Evolutionary conservation across 1,139 yeast genomes (phyloP).

Genomic region (Scheffersomyces insectosa): DNA sequence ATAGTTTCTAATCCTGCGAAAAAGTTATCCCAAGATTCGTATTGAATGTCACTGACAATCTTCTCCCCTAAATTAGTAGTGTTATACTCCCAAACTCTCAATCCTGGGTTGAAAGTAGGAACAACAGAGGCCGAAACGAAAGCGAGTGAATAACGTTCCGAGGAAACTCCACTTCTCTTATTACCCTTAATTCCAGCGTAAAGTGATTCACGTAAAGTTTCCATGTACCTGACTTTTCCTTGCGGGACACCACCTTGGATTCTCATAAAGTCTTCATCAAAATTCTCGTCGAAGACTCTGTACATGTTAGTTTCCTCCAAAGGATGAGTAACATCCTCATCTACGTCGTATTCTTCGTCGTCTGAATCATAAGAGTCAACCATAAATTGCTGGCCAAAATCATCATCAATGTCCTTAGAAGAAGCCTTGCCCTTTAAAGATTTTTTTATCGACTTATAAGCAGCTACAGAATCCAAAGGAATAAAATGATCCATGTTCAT

Average conservation of each 20-base stretch:
- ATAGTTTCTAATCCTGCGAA: slow-evolving; percentile 46
- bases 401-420: slow-evolving; percentile 5
- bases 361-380: slow-evolving; percentile 12
- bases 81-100: slow-evolving; percentile 86
- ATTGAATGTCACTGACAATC: slow-evolving; percentile 14
- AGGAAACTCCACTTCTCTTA: slow-evolving; percentile 42
- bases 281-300: slow-evolving; percentile 7
- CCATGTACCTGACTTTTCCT: slow-evolving; percentile 64
- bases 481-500: slow-evolving; percentile 87
- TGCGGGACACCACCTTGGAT: slow-evolving; percentile 62
- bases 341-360: slow-evolving; percentile 10
- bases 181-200: slow-evolving; percentile 51
- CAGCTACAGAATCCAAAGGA: slow-evolving; percentile 69
- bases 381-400: slow-evolving; percentile 6
- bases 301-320: slow-evolving; percentile 7
- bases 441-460: slow-evolving; percentile 52
- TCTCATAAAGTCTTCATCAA: slow-evolving; percentile 21
- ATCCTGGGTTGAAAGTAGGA: slow-evolving; percentile 82
- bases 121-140: slow-evolving; percentile 76
- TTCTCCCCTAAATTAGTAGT: slow-evolving; percentile 40
- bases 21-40: slow-evolving; percentile 56
- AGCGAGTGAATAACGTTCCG: slow-evolving; percentile 67
- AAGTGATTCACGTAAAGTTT: slow-evolving; percentile 48
- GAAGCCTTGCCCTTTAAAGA: slow-evolving; percentile 6
- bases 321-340: slow-evolving; percentile 6